Base-by-base conservation (phyloP, 1,139 yeast genomes). In the Meyerozyma guilliermondii region DNA sequence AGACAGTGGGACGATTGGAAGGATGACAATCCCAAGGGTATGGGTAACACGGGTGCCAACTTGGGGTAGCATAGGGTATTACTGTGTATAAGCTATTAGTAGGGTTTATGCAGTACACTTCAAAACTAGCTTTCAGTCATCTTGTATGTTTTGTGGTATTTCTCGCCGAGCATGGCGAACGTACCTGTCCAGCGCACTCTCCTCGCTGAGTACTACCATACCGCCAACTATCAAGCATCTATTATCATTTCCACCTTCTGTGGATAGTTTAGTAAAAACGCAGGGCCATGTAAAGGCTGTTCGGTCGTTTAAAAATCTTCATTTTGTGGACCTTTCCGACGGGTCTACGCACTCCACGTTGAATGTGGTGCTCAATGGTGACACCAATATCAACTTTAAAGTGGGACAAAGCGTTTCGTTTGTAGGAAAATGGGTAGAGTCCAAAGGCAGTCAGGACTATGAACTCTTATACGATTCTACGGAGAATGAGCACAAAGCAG, bases 1-100 rank as follows among this genome's bases (percentile, higher is more conserved):
- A 73, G 98, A 49, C 75, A 76, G 41, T 92, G 98, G 97, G 98
- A 92, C 62, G 94, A 86, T 49, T 92, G 94, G 74, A 82, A 81
- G 41, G 99, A 92, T 52, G 81, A 80, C 6, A 81, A 89, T 58
- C 87, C 92, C 1, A 82, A 80, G 59, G 96, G 96, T 4, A 80
- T 89, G 41, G 98, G 98, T 14, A 92, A 92, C 58, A 88, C 91
- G 42, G 81, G 81, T 58, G 69, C 63, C 5, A 91, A 89, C 58
- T 68, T 85, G 42, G 96, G 97, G 17, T 87, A 60, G 50, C n/a
- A n/a, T n/a, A n/a, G n/a, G n/a, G n/a, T n/a, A n/a, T n/a, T n/a
- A n/a, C n/a, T n/a, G n/a, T 29, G 18, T 13, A 13, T 29, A 16
- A n/a, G n/a, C n/a, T n/a, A n/a, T n/a, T 26, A 26, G 28, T n/a